These are phyloP conservation scores for Acanthamoeba lenticulata DNA, from an alignment of 208 protist species.

Conservation along the genomic window DNA sequence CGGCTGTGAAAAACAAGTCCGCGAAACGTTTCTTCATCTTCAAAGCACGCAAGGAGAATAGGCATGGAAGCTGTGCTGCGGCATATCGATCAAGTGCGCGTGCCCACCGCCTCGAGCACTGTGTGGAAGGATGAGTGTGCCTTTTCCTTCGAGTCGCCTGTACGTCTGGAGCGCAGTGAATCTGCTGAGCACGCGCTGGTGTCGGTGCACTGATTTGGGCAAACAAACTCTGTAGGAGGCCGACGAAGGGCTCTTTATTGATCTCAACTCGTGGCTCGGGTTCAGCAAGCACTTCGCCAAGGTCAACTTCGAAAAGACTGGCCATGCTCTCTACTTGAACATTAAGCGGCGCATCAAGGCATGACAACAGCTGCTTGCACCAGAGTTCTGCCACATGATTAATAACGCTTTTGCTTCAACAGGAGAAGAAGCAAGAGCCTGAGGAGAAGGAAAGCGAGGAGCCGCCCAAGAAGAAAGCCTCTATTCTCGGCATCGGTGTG, in stretches of 20 bases:
- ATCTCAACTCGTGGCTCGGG: conserved; percentile 43
- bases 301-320: conserved; percentile 24
- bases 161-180: neutral
- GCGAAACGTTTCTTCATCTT: no score
- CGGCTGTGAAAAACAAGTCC: no score
- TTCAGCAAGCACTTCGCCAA: conserved; percentile 15
- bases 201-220: neutral
- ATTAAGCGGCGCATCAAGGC: conserved; percentile 35
- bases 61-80: neutral
- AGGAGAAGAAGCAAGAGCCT: conserved; percentile 13
- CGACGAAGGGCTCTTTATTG: conserved; percentile 57
- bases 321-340: conserved; percentile 58
- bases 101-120: neutral
- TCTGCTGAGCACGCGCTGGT: neutral
- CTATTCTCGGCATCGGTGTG: conserved; percentile 55
- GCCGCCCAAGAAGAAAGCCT: conserved; percentile 40
- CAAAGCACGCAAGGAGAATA: no score
- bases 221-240: neutral
- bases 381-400: no score
- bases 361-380: neutral
- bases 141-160: conserved; percentile 40
- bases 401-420: neutral
- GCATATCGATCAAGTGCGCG: conserved; percentile 37
- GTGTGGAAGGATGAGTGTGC: conserved; percentile 60
- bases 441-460: neutral